phyloP scores from a whole-genome alignment of 2,329 filamentous ascomycete genomes.

The Phaeoacremonium minimum region DNA sequence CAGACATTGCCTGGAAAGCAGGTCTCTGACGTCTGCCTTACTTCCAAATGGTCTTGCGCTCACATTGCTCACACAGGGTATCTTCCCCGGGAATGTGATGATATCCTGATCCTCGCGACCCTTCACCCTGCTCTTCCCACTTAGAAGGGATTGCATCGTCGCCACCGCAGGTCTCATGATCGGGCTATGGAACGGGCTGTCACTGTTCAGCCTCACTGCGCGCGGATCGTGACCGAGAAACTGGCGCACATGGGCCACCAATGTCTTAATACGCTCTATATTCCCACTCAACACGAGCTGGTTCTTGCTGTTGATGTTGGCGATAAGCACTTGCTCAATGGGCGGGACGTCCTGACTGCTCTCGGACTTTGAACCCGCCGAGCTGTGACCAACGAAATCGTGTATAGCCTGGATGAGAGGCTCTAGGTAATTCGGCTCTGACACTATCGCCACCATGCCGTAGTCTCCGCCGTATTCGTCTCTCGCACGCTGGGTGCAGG shows the following conservation, averaged over 20 bases:
- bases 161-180: conserved; percentile 83
- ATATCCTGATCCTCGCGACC: conserved; percentile 57
- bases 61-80: conserved; percentile 85
- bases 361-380: conserved; percentile 63
- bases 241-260: conserved; percentile 80
- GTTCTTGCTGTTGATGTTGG: conserved; percentile 93
- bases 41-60: conserved; percentile 72
- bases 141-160: conserved; percentile 67
- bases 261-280: conserved; percentile 74
- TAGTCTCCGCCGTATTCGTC: conserved; percentile 73
- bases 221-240: conserved; percentile 90
- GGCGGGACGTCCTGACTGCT: conserved; percentile 64
- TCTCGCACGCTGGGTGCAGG: conserved; percentile 64
- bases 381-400: conserved; percentile 70
- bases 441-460: conserved; percentile 91
- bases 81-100: conserved; percentile 67
- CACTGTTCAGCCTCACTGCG: conserved; percentile 79
- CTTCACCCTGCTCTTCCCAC: conserved; percentile 48
- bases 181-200: conserved; percentile 86
- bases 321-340: conserved; percentile 83
- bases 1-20: conserved; percentile 77
- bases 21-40: conserved; percentile 70
- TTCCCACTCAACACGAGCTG: conserved; percentile 92
- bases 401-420: conserved; percentile 68
- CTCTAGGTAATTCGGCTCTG: conserved; percentile 72